A percentile compares a stretch with the other conserved stretches of the same genome.
Conservation (phyloP, 352 stramenopile species). For the Sclerospora graminicola region DNA sequence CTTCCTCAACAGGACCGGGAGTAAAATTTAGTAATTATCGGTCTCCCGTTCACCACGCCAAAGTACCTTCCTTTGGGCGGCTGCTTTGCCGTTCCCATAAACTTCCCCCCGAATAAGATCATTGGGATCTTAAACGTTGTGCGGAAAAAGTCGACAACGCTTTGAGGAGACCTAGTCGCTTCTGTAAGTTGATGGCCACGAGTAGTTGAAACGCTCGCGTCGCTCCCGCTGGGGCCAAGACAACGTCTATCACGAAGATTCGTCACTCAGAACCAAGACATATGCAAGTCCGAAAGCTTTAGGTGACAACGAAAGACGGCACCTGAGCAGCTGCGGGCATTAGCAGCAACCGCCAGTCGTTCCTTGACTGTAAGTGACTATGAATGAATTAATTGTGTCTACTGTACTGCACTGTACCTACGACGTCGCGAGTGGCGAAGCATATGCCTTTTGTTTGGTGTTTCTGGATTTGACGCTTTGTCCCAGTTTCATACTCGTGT, state of each 20-base stretch:
- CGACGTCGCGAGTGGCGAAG: background rate
- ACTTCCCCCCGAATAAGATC: conserved; percentile 72
- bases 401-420: background rate
- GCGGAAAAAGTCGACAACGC: conserved; percentile 46
- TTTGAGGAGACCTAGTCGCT: conserved; percentile 53
- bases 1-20: conserved; percentile 46
- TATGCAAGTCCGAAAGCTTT: too few species aligned
- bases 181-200: too few species aligned
- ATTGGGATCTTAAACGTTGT: conserved; percentile 66
- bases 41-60: conserved; percentile 66
- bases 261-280: too few species aligned
- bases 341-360: conserved; percentile 1
- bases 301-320: too few species aligned
- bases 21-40: conserved; percentile 43
- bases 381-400: conserved; percentile 1
- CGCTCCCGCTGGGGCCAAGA: too few species aligned
- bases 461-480: conserved; percentile 16
- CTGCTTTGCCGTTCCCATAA: conserved; percentile 63
- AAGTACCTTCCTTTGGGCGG: conserved; percentile 51
- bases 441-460: too few species aligned
- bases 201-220: too few species aligned
- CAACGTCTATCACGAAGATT: too few species aligned
- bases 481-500: conserved; percentile 36
- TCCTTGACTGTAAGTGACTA: conserved; percentile 19
- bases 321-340: conserved; percentile 23